phyloP scores from a whole-genome alignment of 2,329 filamentous ascomycete species.

The Venturia aucupariae region DNA sequence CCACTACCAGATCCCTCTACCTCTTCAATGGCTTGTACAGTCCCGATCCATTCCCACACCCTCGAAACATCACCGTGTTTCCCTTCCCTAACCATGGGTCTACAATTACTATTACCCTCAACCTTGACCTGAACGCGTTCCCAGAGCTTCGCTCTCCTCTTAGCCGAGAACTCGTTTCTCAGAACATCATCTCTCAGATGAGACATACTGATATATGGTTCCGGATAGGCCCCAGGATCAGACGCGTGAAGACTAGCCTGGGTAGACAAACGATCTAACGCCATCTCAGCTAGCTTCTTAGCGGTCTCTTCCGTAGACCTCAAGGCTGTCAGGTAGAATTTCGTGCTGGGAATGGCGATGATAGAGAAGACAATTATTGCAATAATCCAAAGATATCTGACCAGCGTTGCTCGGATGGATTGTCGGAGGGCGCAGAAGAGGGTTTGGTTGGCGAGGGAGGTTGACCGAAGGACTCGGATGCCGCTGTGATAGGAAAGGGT shows the following conservation, averaged over 20 bases:
- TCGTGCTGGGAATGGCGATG: conserved; percentile 1
- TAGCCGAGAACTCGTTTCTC: conserved; percentile 66
- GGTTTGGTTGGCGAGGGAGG: conserved; percentile 85
- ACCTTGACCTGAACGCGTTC: conserved; percentile 72
- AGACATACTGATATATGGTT: conserved; percentile 75
- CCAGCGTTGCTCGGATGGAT: conserved; percentile 70
- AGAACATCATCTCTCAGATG: conserved; percentile 89
- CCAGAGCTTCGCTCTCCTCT: conserved; percentile 75
- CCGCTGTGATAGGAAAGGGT: conserved; percentile 62
- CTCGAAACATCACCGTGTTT: conserved; percentile 47
- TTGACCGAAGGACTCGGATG: conserved; percentile 66
- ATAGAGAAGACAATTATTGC: conserved; percentile 27
- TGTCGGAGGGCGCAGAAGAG: conserved; percentile 72
- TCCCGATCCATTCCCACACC: conserved; percentile 62
- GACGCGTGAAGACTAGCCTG: conserved; percentile 73
- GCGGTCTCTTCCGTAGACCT: conserved; percentile 61
- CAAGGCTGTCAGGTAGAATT: conserved; percentile 34
- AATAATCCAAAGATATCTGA: conserved; percentile 67
- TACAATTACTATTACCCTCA: conserved; percentile 87
- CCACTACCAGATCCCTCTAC: conserved; percentile 20
- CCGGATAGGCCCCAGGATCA: conserved; percentile 53
- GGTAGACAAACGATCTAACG: conserved; percentile 63
- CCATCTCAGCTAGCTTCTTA: conserved; percentile 75
- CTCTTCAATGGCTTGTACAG: conserved; percentile 39
- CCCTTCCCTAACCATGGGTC: conserved; percentile 61